These are phyloP conservation scores for Pleurotus djamor DNA, from an alignment of 768 basidiomycete genomes.

Conservation along the genomic window DNA sequence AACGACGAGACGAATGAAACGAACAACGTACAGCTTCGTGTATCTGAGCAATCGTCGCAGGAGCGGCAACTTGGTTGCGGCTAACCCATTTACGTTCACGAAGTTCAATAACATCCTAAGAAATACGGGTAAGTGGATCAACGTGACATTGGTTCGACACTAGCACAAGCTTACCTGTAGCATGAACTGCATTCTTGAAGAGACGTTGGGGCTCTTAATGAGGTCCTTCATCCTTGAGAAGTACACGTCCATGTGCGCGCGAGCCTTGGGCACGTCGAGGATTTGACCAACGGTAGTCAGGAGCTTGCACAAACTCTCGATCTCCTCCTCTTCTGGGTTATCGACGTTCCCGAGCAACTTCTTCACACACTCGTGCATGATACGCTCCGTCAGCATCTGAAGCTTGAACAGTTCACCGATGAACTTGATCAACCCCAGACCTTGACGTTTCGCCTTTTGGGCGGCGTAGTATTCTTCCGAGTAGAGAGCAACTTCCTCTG, in stretches of 20 bases:
- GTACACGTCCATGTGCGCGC: constrained; percentile 88
- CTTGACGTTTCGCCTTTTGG: constrained; percentile 96
- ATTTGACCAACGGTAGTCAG: constrained; percentile 83
- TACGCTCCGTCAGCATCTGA: constrained; percentile 96
- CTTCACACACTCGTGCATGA: constrained; percentile 99
- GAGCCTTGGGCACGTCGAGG: constrained; percentile 81
- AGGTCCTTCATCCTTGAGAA: constrained; percentile 89
- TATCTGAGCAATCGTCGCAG: constrained; percentile 85
- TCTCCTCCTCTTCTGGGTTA: constrained; percentile 96
- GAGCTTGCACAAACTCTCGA: constrained; percentile 94
- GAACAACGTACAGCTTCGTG: constrained; percentile 71
- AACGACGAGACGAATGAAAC: neutral
- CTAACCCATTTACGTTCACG: constrained; percentile 80
- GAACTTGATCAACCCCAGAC: constrained; percentile 96
- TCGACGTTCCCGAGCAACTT: constrained; percentile 92
- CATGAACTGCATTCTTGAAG: constrained; percentile 93
- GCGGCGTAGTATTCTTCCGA: constrained; percentile 96
- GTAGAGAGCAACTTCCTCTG: constrained; percentile 75
- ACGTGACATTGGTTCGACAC: constrained; percentile 1
- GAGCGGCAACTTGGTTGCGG: constrained; percentile 71
- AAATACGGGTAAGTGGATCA: constrained; percentile 1
- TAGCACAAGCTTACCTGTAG: constrained; percentile 63
- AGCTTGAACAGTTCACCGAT: constrained; percentile 99
- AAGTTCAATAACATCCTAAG: constrained; percentile 87
- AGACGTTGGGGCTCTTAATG: constrained; percentile 69